Percentiles rank a stretch among this genome's conserved stretches.
phyloP scores from a whole-genome alignment of 2,329 filamentous ascomycete genomes.

The Botrytis cinerea region DNA sequence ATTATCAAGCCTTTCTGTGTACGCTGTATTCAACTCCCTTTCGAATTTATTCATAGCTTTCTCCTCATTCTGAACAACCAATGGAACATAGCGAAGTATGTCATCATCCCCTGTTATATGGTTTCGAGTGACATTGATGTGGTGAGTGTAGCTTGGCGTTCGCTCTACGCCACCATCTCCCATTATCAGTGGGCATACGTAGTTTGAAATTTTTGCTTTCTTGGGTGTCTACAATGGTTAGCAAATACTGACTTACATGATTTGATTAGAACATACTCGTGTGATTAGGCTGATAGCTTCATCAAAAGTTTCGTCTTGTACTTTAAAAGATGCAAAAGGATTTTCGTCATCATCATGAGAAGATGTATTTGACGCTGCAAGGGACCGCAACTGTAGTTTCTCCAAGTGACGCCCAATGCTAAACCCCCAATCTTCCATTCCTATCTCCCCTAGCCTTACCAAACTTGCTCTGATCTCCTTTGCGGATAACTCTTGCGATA shows the following conservation, averaged over 20 bases:
- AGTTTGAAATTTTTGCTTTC: constrained; percentile 27
- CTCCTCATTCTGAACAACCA: constrained; percentile 25
- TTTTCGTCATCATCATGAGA: constrained; percentile 28
- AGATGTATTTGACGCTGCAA: not conserved
- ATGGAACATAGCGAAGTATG: constrained; percentile 36
- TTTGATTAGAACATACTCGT: constrained; percentile 25
- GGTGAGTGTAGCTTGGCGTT: constrained; percentile 34
- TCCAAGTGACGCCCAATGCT: not conserved
- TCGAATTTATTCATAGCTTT: constrained; percentile 27
- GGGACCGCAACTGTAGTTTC: not conserved
- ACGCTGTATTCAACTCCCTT: constrained; percentile 33
- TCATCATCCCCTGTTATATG: constrained; percentile 36
- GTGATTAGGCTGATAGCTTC: constrained; percentile 21
- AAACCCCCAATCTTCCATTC: constrained; percentile 2
- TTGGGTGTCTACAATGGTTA: constrained; percentile 28
- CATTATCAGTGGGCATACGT: constrained; percentile 25
- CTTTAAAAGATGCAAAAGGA: constrained; percentile 32
- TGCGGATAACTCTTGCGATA: not conserved
- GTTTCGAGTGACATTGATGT: constrained; percentile 36
- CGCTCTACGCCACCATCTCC: constrained; percentile 26
- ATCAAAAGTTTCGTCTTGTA: constrained; percentile 20
- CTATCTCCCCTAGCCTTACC: not conserved
- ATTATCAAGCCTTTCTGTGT: constrained; percentile 22
- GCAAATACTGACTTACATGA: not conserved
- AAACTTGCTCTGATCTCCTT: not conserved